Evolutionary conservation across 1,139 yeast genomes (phyloP).

Genomic region (Yamadazyma blattariae): DNA sequence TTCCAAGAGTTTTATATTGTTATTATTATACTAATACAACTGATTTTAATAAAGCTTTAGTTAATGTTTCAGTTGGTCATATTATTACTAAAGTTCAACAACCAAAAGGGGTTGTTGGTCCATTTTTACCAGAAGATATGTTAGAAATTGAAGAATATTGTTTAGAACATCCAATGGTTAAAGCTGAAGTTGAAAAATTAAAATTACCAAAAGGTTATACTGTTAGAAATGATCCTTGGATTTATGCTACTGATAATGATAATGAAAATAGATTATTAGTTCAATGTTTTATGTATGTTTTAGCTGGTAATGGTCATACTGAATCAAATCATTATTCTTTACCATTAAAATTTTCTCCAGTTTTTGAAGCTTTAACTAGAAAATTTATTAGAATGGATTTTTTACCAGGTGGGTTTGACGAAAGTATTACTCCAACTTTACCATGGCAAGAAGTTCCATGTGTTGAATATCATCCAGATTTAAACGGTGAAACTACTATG

Average conservation of each 20-base stretch:
- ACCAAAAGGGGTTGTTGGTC: slow-evolving; percentile 70
- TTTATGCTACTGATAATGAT: slow-evolving; percentile 75
- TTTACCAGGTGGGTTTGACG: slow-evolving; percentile 73
- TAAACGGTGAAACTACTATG: slow-evolving; percentile 52
- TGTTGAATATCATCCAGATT: slow-evolving; percentile 73
- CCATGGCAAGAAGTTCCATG: slow-evolving; percentile 60
- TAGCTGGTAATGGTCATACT: slow-evolving; percentile 61
- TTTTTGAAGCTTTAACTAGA: slow-evolving; percentile 64
- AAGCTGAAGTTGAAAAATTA: slow-evolving; percentile 63
- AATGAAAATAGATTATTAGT: slow-evolving; percentile 60
- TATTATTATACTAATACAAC: slow-evolving; percentile 61
- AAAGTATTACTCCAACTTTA: slow-evolving; percentile 53
- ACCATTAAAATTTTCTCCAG: slow-evolving; percentile 81
- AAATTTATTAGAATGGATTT: slow-evolving; percentile 75
- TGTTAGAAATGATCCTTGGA: slow-evolving; percentile 81
- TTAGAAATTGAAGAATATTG: slow-evolving; percentile 51
- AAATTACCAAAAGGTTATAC: slow-evolving; percentile 53
- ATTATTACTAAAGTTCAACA: slow-evolving; percentile 55
- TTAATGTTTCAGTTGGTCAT: slow-evolving; percentile 64
- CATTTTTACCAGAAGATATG: slow-evolving; percentile 71
- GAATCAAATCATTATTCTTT: slow-evolving; percentile 85
- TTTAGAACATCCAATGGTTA: slow-evolving; percentile 54
- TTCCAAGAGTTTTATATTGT: slow-evolving; percentile 64
- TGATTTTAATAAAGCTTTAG: slow-evolving; percentile 69
- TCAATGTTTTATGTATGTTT: slow-evolving; percentile 78